Evolutionary conservation across 2,329 filamentous ascomycete species (phyloP).

Genomic region (Dactylellina leptospora): DNA sequence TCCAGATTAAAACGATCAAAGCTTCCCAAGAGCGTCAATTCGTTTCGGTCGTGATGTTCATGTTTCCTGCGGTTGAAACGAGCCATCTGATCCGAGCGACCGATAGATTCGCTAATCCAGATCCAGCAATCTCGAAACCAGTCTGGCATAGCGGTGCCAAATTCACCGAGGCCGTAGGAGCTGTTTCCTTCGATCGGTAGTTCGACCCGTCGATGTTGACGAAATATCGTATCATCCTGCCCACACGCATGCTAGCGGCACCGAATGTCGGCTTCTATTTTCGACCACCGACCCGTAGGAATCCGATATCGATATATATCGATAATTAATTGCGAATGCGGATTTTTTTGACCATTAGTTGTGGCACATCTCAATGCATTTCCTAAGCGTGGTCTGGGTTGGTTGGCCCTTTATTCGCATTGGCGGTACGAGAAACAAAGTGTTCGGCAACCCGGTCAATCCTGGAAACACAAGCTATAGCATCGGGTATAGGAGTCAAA

Average conservation of each 20-base stretch:
- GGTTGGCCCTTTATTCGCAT: background rate
- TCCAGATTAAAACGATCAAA: slow-evolving; percentile 19
- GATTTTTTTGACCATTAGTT: too few relatives aligned
- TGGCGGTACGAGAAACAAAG: slow-evolving; percentile 35
- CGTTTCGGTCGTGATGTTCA: slow-evolving; percentile 16
- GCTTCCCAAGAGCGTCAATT: slow-evolving; percentile 15
- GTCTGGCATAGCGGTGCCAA: background rate
- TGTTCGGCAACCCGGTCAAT: background rate
- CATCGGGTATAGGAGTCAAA: too few relatives aligned
- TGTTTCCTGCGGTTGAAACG: slow-evolving; percentile 44
- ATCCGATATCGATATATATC: background rate
- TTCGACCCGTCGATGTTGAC: slow-evolving; percentile 25
- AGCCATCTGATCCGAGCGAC: slow-evolving; percentile 34
- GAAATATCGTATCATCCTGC: slow-evolving; percentile 1
- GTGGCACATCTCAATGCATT: too few relatives aligned
- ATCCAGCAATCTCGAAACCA: slow-evolving; percentile 23
- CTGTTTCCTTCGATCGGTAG: slow-evolving; percentile 17
- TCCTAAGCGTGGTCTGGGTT: background rate
- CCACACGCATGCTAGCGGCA: slow-evolving; percentile 5
- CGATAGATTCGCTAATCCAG: slow-evolving; percentile 11
- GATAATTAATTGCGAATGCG: background rate
- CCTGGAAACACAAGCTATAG: too few relatives aligned
- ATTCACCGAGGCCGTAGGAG: slow-evolving; percentile 2
- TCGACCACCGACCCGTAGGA: background rate
- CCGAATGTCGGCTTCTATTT: background rate